Base-by-base conservation (phyloP, 208 protist species). In the Leishmania lainsoni region DNA sequence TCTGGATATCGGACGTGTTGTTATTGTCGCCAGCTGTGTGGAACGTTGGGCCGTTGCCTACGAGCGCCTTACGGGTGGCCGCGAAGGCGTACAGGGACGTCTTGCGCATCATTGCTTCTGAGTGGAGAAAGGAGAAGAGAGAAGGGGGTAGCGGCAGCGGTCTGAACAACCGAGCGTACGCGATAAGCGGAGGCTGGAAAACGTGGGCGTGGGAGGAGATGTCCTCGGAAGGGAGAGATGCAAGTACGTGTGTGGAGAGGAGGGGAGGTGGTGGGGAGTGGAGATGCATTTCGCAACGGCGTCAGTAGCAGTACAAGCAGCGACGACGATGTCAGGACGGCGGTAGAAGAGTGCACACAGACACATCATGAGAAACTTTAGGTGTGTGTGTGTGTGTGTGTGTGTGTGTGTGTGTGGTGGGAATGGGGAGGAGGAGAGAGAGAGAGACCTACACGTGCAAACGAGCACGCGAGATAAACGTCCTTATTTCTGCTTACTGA, bases 11-110 rank as follows among this genome's bases (percentile, higher is more conserved):
- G 42, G 84, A 89, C 39, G 87, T 94, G 87, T 96, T 94, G 83
- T 91, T 95, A 89, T 90, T 90, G 82, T 94, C 93, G 86, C 94
- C 94, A 82, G 92, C 94, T 29, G 94, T 96, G 56, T 85, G 90
- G 84, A 98, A 96, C 32, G 94, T 98, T 61, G 91, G 89, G 71
- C 94, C 94, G 85, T 98, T 98, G 75, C 93, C 93, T 80, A 97
- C 94, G 42, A 95, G 86, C 54, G 86, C 83, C 70, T 87, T 89
- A 63, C 92, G 90, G 14, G 94, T 96, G 59, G 90, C 85, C 58
- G 87, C 75, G 70, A 98, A 85, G 63, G 93, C 90, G 72, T 80
- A 87, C n/a, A 94, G 61, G 26, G 84, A 87, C 79, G 94, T 94
- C 81, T 90, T 91, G 84, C 93, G 93, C 92, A 97, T 91, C 90